These are phyloP conservation scores for Thecaphora thlaspeos DNA, from an alignment of 1,284 basidiomycete species.

Conservation along the genomic window DNA sequence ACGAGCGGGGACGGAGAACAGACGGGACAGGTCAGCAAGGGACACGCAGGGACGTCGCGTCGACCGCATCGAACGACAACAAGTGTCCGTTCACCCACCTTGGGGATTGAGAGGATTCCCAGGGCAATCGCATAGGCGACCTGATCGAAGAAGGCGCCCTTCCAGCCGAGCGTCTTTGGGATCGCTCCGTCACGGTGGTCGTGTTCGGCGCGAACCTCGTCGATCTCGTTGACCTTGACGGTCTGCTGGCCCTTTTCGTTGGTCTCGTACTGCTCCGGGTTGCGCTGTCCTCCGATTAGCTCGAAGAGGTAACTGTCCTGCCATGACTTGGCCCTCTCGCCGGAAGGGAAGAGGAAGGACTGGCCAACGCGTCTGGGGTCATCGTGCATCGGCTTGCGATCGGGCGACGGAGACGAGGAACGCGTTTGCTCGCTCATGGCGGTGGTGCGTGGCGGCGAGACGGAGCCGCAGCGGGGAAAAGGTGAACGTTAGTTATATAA, in stretches of 20 bases:
- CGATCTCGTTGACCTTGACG: conserved; percentile 31
- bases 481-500: too few species aligned
- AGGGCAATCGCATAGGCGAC: conserved; percentile 48
- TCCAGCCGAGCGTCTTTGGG: conserved; percentile 41
- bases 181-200: conserved; percentile 23
- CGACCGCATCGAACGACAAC: too few species aligned
- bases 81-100: too few species aligned
- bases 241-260: conserved; percentile 23
- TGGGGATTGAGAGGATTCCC: conserved; percentile 44
- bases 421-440: background rate
- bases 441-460: background rate
- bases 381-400: conserved; percentile 7
- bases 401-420: conserved; percentile 14
- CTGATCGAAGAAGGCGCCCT: conserved; percentile 46
- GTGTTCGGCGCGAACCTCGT: conserved; percentile 17
- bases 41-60: too few species aligned
- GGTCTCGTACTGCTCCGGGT: conserved; percentile 20
- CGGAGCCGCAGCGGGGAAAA: too few species aligned
- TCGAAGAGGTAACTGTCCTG: conserved; percentile 37
- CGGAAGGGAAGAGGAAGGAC: conserved; percentile 37
- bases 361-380: conserved; percentile 13
- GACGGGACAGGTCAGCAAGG: conserved; percentile 10
- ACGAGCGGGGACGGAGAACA: conserved; percentile 17
- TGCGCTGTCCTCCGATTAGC: conserved; percentile 18
- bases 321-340: conserved; percentile 31